Evolutionary conservation across 306 rosid genomes (phyloP), one percentile per base, ranked within the genome.

Genomic region (Erythrophleum fordii): DNA sequence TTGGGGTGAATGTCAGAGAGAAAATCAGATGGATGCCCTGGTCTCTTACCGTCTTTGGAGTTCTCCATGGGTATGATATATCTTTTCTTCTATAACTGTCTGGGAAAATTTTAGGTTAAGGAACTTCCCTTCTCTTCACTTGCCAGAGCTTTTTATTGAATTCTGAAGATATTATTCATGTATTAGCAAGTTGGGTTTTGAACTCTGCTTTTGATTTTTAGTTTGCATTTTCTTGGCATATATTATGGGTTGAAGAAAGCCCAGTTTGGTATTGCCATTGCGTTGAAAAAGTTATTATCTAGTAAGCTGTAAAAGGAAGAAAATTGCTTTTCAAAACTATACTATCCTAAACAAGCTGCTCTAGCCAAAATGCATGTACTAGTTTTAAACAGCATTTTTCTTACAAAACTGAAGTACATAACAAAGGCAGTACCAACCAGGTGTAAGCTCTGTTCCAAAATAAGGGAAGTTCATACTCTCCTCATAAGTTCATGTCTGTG

Each of bases 31-130:
- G 46, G 76, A 59, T 77, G 58, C 59, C 13, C 42, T 64, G 72
- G 72, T 78, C 44, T 76, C 20, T n/a, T 45, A 26, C 56, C 69
- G 11, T 70, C 76, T 76, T 58, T n/a, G n/a, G 74, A 73, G 59
- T 42, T 68, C 45, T 10, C 39, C 35, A 76, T 76, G 77, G 86
- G 86, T 85, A 85, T 83, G 86, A 71, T 72, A 55, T 75, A 70
- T 64, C 76, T 52, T 78, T 53, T 53, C 49, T 79, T 82, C 28
- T 61, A 65, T 55, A 42, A 49, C 46, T 75, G 62, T 52, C 6
- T 44, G 71, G 72, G 73, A 34, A 74, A 76, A 61, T 52, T 61
- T 55, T 2, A 71, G 45, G 69, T 51, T 67, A 9, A n/a, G n/a
- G 5, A 46, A 20, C 64, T 39, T 53, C 48, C 58, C 75, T 80